Percentiles rank a stretch among this genome's conserved stretches.
Conservation (phyloP, 2,329 filamentous ascomycete genomes). For the Clonostachys rhizophaga region DNA sequence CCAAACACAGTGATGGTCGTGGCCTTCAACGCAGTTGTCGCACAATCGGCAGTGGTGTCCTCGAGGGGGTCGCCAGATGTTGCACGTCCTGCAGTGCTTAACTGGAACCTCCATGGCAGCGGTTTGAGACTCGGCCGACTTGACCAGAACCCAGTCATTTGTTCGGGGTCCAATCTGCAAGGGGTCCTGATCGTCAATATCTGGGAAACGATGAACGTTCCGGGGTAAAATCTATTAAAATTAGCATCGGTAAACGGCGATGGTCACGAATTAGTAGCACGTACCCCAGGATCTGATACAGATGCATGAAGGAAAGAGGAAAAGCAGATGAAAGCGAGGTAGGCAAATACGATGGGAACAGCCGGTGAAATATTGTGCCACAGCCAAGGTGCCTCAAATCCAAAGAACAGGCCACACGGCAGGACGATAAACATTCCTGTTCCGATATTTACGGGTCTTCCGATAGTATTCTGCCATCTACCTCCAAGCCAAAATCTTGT, state of each 20-base stretch:
- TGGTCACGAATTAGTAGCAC: constrained; percentile 23
- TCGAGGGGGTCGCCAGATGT: constrained; percentile 93
- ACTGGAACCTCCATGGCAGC: constrained; percentile 97
- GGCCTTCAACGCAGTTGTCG: constrained; percentile 95
- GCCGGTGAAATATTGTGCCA: constrained; percentile 86
- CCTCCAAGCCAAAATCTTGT: constrained; percentile 86
- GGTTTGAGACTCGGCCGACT: constrained; percentile 67
- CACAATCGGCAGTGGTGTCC: constrained; percentile 95
- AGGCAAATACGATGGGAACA: constrained; percentile 84
- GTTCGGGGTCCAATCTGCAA: constrained; percentile 77
- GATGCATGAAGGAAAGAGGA: constrained; percentile 95
- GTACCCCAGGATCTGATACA: constrained; percentile 84
- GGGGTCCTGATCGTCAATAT: constrained; percentile 70
- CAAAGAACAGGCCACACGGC: constrained; percentile 79
- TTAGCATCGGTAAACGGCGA: constrained; percentile 1
- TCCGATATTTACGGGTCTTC: constrained; percentile 82
- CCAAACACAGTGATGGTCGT: constrained; percentile 98
- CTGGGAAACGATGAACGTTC: constrained; percentile 87
- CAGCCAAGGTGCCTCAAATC: constrained; percentile 76
- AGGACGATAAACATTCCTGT: constrained; percentile 78
- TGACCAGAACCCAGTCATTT: constrained; percentile 91
- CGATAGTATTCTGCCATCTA: constrained; percentile 80
- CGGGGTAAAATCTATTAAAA: constrained; percentile 74
- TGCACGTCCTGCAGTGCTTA: constrained; percentile 97
- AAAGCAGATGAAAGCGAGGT: constrained; percentile 84